A percentile compares a stretch with the other conserved stretches of the same genome.
phyloP scores from a whole-genome alignment of 2,329 filamentous ascomycete genomes.

The Trichoderma sp. region DNA sequence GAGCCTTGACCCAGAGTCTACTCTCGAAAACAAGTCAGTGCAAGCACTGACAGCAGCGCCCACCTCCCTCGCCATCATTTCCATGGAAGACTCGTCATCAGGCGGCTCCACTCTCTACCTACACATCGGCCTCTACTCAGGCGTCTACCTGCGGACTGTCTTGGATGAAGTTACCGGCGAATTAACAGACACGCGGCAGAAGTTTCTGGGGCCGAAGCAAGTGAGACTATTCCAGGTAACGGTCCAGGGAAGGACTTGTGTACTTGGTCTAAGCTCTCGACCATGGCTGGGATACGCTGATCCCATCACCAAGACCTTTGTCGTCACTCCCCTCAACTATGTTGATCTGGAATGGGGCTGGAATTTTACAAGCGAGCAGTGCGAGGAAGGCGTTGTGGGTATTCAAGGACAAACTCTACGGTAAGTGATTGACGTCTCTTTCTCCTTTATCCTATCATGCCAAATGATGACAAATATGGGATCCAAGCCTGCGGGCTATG shows the following conservation, averaged over 20 bases:
- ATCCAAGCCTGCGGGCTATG: slow-evolving; percentile 56
- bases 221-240: slow-evolving; percentile 90
- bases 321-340: slow-evolving; percentile 89
- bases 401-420: slow-evolving; percentile 85
- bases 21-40: slow-evolving; percentile 88
- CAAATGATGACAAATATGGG: slow-evolving; percentile 63
- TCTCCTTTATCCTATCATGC: slow-evolving; percentile 32
- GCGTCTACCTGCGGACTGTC: slow-evolving; percentile 92
- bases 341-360: slow-evolving; percentile 87
- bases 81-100: slow-evolving; percentile 91
- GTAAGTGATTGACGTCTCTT: slow-evolving; percentile 49
- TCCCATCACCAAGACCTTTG: slow-evolving; percentile 79
- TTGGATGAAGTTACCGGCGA: slow-evolving; percentile 95
- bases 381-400: slow-evolving; percentile 88
- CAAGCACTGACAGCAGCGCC: slow-evolving; percentile 90
- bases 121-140: slow-evolving; percentile 92
- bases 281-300: slow-evolving; percentile 97
- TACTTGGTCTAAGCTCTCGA: slow-evolving; percentile 85
- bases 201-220: slow-evolving; percentile 87
- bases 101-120: slow-evolving; percentile 87
- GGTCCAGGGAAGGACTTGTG: slow-evolving; percentile 77
- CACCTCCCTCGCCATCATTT: slow-evolving; percentile 84
- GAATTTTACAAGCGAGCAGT: slow-evolving; percentile 96
- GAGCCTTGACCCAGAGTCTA: slow-evolving; percentile 84
- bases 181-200: slow-evolving; percentile 87